Base-by-base conservation (phyloP, 257 asterid genomes). In the Echium plantagineum region DNA sequence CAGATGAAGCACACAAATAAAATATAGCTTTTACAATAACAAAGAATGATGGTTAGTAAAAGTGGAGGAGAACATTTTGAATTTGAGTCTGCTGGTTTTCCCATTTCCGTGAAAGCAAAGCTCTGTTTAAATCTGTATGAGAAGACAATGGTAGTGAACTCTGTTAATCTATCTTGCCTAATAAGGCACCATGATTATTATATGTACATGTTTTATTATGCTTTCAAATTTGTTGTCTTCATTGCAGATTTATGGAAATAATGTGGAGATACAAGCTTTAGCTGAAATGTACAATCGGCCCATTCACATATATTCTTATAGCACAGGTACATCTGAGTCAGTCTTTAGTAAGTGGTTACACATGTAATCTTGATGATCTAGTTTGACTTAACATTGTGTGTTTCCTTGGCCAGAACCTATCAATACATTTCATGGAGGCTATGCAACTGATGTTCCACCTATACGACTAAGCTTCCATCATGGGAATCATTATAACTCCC, bases 231-330 rank as follows among this genome's bases (percentile, higher is more conserved):
- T 24, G 30, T 22, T 9, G 32, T 28, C 32, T 5, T 13, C 38
- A 56, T 56, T 69, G 69, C 77, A 89, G 99, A 97, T 89, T 56
- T 89, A 86, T 60, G 97, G 99, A 53, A 93, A 93, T 76, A 93
- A 93, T 70, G 79, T 80, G 66, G 99, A 93, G 85, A 93, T 93
- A 70, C 99, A 93, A 77, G 95, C 94, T 63, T 60, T 93, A 68
- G 86, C 86, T 65, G 97, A 93, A 72, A 93, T 93, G 94, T 93
- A 93, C 76, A 89, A 89, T 74, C 94, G 97, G 64, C 99, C 99
- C 46, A 89, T 89, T 60, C 99, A 93, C 64, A 93, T 93, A 67
- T 89, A 85, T 72, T 93, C 97, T 30, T 93, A 85, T 82, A 83
- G 87, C 79, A 81, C 99, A 80, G 96, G 99, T 93, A 69, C 69